A percentile compares a stretch with the other conserved stretches of the same genome.
phyloP scores from a whole-genome alignment of 2,329 filamentous ascomycete species.

The Grosmannia serpens region DNA sequence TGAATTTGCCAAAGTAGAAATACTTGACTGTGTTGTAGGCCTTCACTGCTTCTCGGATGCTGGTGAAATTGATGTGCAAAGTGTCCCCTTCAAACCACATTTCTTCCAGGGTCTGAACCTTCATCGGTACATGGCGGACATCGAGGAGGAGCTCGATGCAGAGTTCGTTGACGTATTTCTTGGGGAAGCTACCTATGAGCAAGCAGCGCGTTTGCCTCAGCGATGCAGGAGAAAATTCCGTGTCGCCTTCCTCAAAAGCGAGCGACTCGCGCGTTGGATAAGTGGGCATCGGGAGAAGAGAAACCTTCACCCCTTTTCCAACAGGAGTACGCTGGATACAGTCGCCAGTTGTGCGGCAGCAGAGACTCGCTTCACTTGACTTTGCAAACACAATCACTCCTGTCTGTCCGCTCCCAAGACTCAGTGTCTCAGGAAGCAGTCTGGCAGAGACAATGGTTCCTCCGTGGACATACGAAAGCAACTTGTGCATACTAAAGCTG shows the following conservation, averaged over 20 bases:
- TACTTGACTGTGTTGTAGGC: slow-evolving; percentile 2
- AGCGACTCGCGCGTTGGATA: slow-evolving; percentile 7
- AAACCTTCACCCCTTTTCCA: neutral
- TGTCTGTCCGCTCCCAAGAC: neutral
- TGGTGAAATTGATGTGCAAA: slow-evolving; percentile 9
- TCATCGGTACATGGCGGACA: neutral
- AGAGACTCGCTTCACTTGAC: slow-evolving; percentile 2
- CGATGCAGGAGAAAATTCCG: neutral
- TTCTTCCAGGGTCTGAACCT: slow-evolving; percentile 7
- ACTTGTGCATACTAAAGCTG: slow-evolving; percentile 5
- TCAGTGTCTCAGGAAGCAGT: neutral
- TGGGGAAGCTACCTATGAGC: slow-evolving; percentile 6
- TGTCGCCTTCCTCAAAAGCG: neutral
- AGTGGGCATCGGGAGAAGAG: slow-evolving; percentile 5
- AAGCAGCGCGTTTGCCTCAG: slow-evolving; percentile 8
- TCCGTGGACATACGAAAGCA: slow-evolving; percentile 9
- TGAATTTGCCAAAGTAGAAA: slow-evolving; percentile 10
- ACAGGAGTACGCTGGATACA: neutral
- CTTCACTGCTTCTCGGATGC: slow-evolving; percentile 7
- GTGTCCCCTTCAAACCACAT: slow-evolving; percentile 9
- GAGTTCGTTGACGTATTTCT: slow-evolving; percentile 5
- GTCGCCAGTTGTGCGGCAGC: neutral
- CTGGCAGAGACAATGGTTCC: slow-evolving; percentile 4
- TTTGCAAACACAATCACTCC: slow-evolving; percentile 9
- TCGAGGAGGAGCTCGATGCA: slow-evolving; percentile 8